These are phyloP conservation scores for Solanum arcanum DNA, from an alignment of 257 asterid species.

Conservation along the genomic window DNA sequence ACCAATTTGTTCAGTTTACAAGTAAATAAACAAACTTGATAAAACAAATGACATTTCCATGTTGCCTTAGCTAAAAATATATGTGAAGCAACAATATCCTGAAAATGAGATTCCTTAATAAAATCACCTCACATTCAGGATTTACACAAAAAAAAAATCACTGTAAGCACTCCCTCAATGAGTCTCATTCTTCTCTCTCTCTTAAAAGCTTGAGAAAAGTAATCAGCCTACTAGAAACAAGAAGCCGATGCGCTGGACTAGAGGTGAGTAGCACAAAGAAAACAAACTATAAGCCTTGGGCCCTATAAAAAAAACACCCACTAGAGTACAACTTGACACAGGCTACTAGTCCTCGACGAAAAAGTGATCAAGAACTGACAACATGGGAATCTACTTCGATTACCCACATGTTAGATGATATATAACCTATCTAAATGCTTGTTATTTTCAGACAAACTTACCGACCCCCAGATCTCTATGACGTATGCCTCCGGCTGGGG, in stretches of 20 bases:
- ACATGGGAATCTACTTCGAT: background rate
- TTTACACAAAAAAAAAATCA: background rate
- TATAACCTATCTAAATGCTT: slow-evolving; percentile 1
- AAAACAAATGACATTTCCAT: background rate
- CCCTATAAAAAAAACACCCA: background rate
- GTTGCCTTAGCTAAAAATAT: background rate
- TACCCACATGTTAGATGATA: slow-evolving; percentile 1
- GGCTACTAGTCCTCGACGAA: slow-evolving; percentile 9
- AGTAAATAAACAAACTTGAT: background rate
- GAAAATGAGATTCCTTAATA: slow-evolving; percentile 2
- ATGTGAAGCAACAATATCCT: background rate
- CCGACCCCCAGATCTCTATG: background rate
- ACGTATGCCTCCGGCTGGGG: background rate
- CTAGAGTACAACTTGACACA: background rate
- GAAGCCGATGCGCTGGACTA: background rate
- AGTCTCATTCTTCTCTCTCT: background rate
- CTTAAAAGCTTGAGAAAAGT: background rate
- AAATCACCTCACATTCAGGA: slow-evolving; percentile 1
- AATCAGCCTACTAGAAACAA: background rate
- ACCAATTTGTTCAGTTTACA: background rate
- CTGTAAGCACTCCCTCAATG: background rate
- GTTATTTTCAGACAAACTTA: background rate
- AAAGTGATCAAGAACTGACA: slow-evolving; percentile 13
- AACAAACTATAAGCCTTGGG: background rate
- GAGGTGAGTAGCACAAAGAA: background rate